These are phyloP conservation scores for Colletotrichum orbiculare DNA, from an alignment of 2,329 filamentous ascomycete genomes.

Conservation along the genomic window DNA sequence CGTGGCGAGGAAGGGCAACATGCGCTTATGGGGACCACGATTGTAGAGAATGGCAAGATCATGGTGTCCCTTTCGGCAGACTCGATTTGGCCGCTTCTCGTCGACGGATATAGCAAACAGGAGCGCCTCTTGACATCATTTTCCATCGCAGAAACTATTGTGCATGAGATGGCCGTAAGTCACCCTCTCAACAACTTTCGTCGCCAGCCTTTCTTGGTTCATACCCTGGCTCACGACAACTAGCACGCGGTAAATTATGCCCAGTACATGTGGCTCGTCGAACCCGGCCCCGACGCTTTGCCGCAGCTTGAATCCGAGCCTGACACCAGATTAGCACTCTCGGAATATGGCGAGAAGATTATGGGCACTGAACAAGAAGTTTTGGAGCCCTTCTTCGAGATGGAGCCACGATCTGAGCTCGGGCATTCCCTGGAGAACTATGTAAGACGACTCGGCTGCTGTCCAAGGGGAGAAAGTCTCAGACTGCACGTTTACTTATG, in stretches of 20 bases:
- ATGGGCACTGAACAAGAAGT: neutral
- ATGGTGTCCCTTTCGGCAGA: slow-evolving; percentile 35
- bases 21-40: no score
- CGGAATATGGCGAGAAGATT: neutral
- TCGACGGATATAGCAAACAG: slow-evolving; percentile 38
- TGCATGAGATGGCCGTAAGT: slow-evolving; percentile 46
- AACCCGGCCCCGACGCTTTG: neutral
- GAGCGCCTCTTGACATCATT: slow-evolving; percentile 42
- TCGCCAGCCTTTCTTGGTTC: neutral
- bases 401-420: slow-evolving; percentile 39
- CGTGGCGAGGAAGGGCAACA: neutral
- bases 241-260: slow-evolving; percentile 23
- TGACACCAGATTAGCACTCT: neutral
- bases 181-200: neutral
- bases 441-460: slow-evolving; percentile 23
- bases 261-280: neutral
- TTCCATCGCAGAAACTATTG: slow-evolving; percentile 39
- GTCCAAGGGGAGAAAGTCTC: neutral
- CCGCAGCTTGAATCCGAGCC: neutral
- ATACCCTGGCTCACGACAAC: neutral
- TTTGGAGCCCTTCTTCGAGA: slow-evolving; percentile 41
- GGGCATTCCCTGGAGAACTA: slow-evolving; percentile 42
- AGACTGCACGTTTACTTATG: neutral
- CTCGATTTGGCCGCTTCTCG: slow-evolving; percentile 42
- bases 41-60: slow-evolving; percentile 6